phyloP scores from a whole-genome alignment of 148 eudicot genomes.

The Vaccinium corymbosum region DNA sequence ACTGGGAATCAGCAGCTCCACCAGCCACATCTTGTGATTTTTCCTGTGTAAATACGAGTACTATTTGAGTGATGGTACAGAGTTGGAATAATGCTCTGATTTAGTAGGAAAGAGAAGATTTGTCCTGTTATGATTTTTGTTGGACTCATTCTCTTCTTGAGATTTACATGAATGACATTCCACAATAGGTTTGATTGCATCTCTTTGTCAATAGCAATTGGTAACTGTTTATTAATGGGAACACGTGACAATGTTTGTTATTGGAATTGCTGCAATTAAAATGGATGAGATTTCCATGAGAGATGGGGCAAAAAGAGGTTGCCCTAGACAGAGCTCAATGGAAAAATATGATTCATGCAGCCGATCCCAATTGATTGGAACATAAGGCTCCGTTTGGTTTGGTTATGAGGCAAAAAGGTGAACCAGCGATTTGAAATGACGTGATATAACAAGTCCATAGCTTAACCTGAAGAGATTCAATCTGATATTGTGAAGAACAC shows the following conservation, averaged over 20 bases:
- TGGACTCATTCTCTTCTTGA: background rate
- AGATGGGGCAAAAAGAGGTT: background rate
- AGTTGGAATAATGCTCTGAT: constrained; percentile 16
- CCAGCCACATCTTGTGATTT: background rate
- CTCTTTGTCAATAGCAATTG: background rate
- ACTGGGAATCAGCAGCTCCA: constrained; percentile 7
- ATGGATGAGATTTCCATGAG: background rate
- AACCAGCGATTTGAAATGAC: background rate
- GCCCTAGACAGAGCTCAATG: too few relatives aligned
- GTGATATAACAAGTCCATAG: background rate
- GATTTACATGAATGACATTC: constrained; percentile 15
- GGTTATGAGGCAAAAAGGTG: background rate
- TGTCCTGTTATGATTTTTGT: background rate
- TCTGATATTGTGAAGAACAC: background rate
- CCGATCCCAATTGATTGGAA: too few relatives aligned
- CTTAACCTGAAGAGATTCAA: background rate
- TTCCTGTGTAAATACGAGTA: constrained; percentile 5
- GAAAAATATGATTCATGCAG: too few relatives aligned
- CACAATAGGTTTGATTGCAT: constrained; percentile 1
- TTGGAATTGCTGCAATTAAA: background rate
- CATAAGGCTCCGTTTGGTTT: too few relatives aligned
- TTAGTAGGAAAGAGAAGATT: background rate
- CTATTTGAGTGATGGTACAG: constrained; percentile 9
- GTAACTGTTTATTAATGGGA: background rate
- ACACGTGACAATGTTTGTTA: background rate